Conservation (phyloP, 129 eudicot genomes). For the Kitagawia praeruptora region DNA sequence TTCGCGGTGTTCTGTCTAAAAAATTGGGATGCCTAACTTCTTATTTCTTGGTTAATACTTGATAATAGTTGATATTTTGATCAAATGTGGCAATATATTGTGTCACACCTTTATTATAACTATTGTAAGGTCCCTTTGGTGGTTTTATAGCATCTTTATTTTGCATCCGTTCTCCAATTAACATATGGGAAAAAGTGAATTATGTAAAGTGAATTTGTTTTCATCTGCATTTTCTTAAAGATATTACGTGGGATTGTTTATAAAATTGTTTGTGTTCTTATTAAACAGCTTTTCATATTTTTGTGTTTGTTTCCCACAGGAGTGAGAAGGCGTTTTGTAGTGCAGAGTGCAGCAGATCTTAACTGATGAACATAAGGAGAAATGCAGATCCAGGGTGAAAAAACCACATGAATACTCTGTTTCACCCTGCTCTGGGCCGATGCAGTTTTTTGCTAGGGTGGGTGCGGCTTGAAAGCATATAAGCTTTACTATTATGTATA, state of each 20-base stretch:
- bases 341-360: constrained; percentile 60
- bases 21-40: not conserved
- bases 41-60: not conserved
- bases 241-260: not conserved
- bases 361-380: constrained; percentile 56
- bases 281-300: not conserved
- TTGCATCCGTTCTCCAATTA: not conserved
- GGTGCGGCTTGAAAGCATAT: constrained; percentile 38
- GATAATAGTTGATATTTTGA: not conserved
- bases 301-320: constrained; percentile 21
- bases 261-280: not conserved
- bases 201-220: not conserved
- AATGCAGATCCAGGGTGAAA: constrained; percentile 32
- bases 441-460: constrained; percentile 52
- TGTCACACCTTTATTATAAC: not conserved
- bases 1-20: not conserved
- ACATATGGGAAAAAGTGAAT: not conserved
- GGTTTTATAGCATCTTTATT: not conserved
- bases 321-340: constrained; percentile 85
- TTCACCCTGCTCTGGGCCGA: constrained; percentile 50
- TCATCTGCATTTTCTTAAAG: not conserved
- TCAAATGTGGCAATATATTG: not conserved
- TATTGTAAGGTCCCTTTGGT: not conserved
- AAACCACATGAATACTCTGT: constrained; percentile 36
- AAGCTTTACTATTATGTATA: not conserved